Evolutionary conservation across 129 eudicot species (phyloP).

Genomic region (Saussurea involucrata): DNA sequence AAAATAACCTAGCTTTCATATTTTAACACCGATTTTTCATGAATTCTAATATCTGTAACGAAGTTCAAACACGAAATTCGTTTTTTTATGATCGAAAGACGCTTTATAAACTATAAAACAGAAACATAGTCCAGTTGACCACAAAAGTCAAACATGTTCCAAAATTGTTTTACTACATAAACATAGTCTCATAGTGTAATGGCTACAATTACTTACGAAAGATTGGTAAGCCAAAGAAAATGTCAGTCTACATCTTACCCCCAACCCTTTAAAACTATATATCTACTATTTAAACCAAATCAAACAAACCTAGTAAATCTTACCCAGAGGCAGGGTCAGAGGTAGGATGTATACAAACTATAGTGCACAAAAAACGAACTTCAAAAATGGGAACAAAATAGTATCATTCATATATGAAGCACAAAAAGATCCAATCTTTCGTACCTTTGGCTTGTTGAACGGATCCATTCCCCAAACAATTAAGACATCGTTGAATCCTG

Average conservation of each 20-base stretch:
- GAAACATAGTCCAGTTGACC: not conserved
- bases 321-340: not conserved
- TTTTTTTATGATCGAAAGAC: too few relatives aligned
- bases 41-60: not conserved
- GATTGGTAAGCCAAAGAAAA: not conserved
- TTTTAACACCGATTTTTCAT: too few relatives aligned
- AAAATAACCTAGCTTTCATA: too few relatives aligned
- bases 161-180: not conserved
- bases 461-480: conserved; percentile 81
- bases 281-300: not conserved
- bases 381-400: not conserved
- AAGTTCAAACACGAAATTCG: too few relatives aligned
- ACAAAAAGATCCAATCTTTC: not conserved
- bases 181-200: not conserved
- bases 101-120: not conserved
- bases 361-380: not conserved
- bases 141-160: conserved; percentile 1
- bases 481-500: conserved; percentile 89
- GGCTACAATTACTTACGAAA: not conserved
- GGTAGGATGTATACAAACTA: not conserved
- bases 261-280: not conserved
- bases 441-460: conserved; percentile 25
- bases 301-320: not conserved
- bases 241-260: not conserved
- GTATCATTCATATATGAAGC: not conserved